Evolutionary conservation across 2,329 filamentous ascomycete species (phyloP).

Genomic region (Fusarium sp.): DNA sequence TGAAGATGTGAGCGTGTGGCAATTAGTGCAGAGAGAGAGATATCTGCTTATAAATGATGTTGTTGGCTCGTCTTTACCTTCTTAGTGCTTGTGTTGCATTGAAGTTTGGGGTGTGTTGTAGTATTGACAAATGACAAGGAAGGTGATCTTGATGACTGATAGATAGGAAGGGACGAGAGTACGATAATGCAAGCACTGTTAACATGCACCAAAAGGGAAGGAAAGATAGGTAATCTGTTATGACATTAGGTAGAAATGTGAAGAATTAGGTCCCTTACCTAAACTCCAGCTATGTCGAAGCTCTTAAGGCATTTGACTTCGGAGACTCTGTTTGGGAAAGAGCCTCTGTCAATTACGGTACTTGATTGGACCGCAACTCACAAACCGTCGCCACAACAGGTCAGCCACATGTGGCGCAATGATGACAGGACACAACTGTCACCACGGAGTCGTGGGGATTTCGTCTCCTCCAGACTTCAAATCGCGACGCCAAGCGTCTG

Average conservation of each 20-base stretch:
- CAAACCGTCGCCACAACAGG: not conserved
- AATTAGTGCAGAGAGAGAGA: not conserved
- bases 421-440: constrained; percentile 35
- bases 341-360: not conserved
- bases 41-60: not conserved
- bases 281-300: not conserved
- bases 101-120: not conserved
- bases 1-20: not conserved
- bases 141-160: not conserved
- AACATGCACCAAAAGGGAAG: not conserved
- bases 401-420: constrained; percentile 33
- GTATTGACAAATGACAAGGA: not conserved
- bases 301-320: not conserved
- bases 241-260: not conserved
- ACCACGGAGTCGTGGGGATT: constrained; percentile 11
- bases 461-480: constrained; percentile 13
- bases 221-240: not conserved
- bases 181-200: not conserved
- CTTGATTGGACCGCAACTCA: not conserved
- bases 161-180: not conserved
- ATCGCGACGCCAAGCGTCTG: constrained; percentile 28
- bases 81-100: not conserved
- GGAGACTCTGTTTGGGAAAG: not conserved
- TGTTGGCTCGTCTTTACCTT: not conserved
- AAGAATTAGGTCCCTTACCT: not conserved